Evolutionary conservation across 768 basidiomycete genomes (phyloP), one percentile per base, ranked within the genome.

Genomic region (Trametes sanguinea): DNA sequence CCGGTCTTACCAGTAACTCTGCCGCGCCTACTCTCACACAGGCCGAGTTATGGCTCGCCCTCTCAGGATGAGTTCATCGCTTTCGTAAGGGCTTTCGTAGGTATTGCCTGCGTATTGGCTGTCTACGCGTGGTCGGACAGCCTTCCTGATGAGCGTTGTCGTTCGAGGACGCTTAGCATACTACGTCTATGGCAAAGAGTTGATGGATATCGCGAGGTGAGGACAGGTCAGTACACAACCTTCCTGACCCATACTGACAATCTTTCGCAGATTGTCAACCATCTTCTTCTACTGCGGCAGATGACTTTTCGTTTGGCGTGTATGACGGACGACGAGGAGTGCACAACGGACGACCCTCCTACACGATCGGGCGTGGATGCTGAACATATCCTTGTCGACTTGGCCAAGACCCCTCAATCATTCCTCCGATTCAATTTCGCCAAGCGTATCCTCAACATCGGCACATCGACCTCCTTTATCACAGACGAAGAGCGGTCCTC

Each of bases 111-210:
- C 53, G 84, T 90, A 13, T 74, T 93, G 13, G 85, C 85, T 2
- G 87, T 89, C 37, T 87, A 87, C 68, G 87, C 89, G 3, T 94
- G 90, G 88, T 84, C 90, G 11, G 91, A 92, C 67, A 90, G 89
- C 70, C 75, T 90, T 17, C 87, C 86, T 0, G 82, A 86, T 57
- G 81, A 84, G 59, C 74, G 74, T 11, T 88, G 87, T 68, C 81
- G 88, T 10, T 86, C 89, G 67, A 81, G 86, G 50, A 78, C 83
- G 1, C 74, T 92, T 7, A 83, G 81, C 6, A 78, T 92, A 14
- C 61, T 92, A 54, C 80, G 82, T 5, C 59, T 89, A 27, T 90
- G 87, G 88, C 87, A 89, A 73, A 76, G 75, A 30, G 74, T 84
- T 29, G 83, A 87, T 32, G 89, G 88, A 7, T 93, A 92, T 71